phyloP scores from a whole-genome alignment of 139 green algal genomes.

The Picochlorum sp. region DNA sequence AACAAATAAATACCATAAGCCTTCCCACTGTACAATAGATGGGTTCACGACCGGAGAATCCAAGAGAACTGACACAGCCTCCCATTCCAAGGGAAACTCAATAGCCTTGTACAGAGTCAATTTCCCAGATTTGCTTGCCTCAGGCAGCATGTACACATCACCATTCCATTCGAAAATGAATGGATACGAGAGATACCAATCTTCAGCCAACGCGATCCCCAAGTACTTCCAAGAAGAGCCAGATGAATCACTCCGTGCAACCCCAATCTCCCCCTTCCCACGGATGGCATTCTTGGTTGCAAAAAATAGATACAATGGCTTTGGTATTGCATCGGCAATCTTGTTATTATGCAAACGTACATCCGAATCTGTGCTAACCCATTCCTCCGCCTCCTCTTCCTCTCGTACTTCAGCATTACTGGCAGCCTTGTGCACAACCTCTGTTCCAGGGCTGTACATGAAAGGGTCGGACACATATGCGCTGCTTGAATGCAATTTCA shows the following conservation, averaged over 20 bases:
- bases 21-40: conserved; percentile 18
- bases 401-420: no score
- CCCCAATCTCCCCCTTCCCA: conserved; percentile 29
- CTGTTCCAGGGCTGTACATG: no score
- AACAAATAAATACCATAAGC: conserved; percentile 32
- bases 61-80: conserved; percentile 16
- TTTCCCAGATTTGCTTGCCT: conserved; percentile 17
- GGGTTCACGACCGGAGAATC: conserved; percentile 21
- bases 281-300: conserved; percentile 28
- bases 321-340: neutral
- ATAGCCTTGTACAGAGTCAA: conserved; percentile 30
- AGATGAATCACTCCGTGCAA: conserved; percentile 21
- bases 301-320: conserved; percentile 29
- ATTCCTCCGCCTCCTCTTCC: no score
- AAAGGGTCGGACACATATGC: no score
- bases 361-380: neutral
- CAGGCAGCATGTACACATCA: conserved; percentile 39
- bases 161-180: conserved; percentile 27
- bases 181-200: conserved; percentile 41
- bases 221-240: conserved; percentile 27
- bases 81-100: conserved; percentile 24
- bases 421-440: no score
- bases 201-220: conserved; percentile 33
- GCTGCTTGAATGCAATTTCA: no score
- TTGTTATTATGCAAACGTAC: neutral